These are phyloP conservation scores for Pseudognaphalium luteoalbum DNA, from an alignment of 129 eudicot genomes.

Conservation along the genomic window DNA sequence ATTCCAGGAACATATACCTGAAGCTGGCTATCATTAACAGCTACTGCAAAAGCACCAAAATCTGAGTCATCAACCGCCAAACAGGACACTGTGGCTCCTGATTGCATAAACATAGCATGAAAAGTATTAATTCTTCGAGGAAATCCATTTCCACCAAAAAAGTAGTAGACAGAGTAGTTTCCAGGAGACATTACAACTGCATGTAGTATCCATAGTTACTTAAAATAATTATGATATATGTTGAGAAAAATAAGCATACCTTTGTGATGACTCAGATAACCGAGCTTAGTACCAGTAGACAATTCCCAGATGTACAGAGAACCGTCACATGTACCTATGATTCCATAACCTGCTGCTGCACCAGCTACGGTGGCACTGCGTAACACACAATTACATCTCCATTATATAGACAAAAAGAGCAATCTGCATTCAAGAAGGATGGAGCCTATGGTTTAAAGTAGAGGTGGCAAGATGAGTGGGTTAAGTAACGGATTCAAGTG, in stretches of 20 bases:
- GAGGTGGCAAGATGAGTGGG: background rate
- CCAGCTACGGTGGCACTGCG: slow-evolving; percentile 67
- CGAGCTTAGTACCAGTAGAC: slow-evolving; percentile 63
- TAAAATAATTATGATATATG: background rate
- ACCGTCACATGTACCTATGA: slow-evolving; percentile 66
- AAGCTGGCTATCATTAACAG: slow-evolving; percentile 53
- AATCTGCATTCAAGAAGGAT: slow-evolving; percentile 15
- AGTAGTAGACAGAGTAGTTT: background rate
- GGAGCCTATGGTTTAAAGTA: background rate
- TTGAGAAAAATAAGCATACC: slow-evolving; percentile 45
- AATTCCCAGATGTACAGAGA: slow-evolving; percentile 77
- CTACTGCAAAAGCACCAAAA: slow-evolving; percentile 62
- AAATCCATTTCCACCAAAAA: background rate
- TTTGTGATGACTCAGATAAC: slow-evolving; percentile 46
- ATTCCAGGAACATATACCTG: slow-evolving; percentile 46
- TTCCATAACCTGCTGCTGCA: slow-evolving; percentile 73
- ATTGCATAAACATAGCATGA: slow-evolving; percentile 18
- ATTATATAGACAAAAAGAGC: slow-evolving; percentile 1
- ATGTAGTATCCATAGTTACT: background rate
- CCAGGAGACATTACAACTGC: background rate
- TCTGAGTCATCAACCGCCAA: slow-evolving; percentile 57
- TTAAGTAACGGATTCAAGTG: background rate
- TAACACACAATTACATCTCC: slow-evolving; percentile 20
- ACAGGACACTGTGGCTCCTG: slow-evolving; percentile 62
- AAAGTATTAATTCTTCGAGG: background rate